phyloP scores from a whole-genome alignment of 1,139 yeast genomes.

The Blastobotrys serpentis region DNA sequence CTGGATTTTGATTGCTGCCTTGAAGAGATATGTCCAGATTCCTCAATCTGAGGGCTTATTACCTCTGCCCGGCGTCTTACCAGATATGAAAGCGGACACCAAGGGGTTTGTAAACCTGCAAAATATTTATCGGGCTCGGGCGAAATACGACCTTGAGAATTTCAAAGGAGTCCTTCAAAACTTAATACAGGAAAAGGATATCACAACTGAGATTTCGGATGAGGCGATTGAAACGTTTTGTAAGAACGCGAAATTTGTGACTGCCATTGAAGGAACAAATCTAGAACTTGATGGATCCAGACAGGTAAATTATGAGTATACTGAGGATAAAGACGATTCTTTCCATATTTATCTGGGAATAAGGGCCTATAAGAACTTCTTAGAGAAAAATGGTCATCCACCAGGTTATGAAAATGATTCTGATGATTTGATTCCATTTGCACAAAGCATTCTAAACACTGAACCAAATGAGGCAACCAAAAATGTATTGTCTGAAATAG shows the following conservation, averaged over 20 bases:
- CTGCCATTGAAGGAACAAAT: conserved; percentile 35
- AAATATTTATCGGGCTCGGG: conserved; percentile 56
- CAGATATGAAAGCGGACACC: conserved; percentile 89
- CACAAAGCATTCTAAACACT: conserved; percentile 16
- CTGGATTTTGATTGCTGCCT: conserved; percentile 62
- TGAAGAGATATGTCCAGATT: conserved; percentile 48
- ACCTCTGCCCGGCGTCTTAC: conserved; percentile 74
- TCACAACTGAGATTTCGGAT: conserved; percentile 33
- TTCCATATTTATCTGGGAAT: conserved; percentile 31
- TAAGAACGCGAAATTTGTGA: conserved; percentile 51
- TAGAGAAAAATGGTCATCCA: conserved; percentile 23
- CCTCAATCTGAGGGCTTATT: conserved; percentile 40
- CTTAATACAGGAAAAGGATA: conserved; percentile 34
- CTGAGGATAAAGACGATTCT: conserved; percentile 23
- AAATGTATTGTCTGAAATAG: conserved; percentile 26
- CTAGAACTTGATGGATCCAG: conserved; percentile 21
- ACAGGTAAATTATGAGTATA: background rate
- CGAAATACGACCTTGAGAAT: conserved; percentile 48
- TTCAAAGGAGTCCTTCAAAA: conserved; percentile 42
- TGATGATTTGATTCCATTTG: conserved; percentile 1
- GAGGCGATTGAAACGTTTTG: conserved; percentile 54
- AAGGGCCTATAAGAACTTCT: conserved; percentile 27
- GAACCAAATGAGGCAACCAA: conserved; percentile 16
- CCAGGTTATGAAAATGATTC: conserved; percentile 15
- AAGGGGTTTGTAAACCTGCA: conserved; percentile 58